Evolutionary conservation across 2,329 filamentous ascomycete genomes (phyloP), one percentile per base, ranked within the genome.

Genomic region (Monilinia fructicola): DNA sequence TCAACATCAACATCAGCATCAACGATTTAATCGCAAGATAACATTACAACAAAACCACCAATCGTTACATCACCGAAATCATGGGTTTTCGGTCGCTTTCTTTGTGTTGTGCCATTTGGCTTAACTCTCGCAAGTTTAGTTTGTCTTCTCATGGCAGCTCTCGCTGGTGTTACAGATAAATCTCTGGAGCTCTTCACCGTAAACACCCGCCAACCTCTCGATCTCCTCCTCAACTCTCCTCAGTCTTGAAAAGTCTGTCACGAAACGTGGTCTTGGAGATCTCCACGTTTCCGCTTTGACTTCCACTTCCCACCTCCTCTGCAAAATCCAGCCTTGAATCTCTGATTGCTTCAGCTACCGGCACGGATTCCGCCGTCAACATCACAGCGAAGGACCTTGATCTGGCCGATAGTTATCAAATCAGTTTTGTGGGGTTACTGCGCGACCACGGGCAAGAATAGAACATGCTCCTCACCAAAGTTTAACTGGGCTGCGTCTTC

Each of bases 401-500:
- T 65, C 84, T 77, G 42, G 85, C 84, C 74, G 87, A 94, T 76
- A 83, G 87, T 74, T 98, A 97, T 84, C 85, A 90, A 69, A 83
- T 98, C 76, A 87, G 85, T 75, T 75, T 83, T 98, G 48, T 96
- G 92, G 90, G 90, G 90, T 76, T 97, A 93, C 84, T 98, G 95
- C 85, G 81, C 82, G 67, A 87, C 42, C 0, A 71, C 67, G 0
- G 73, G 69, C 71, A 81, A 82, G 73, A 81, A 83, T 69, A 81
- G 83, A 70, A 81, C 84, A 72, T 98, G 94, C 85, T 89, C 87
- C 64, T 82, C 87, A 72, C 83, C 88, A 65, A 81, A 89, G 77
- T 88, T 89, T 73, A 82, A 92, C 79, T 99, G 91, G 87, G 92
- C 90, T 73, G 85, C 89, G 78, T 83, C 90, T 73, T 84, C 87